Evolutionary conservation across 176 grass and related monocot species (phyloP), one percentile per base, ranked within the genome.

Genomic region (Triticum dicoccoides): DNA sequence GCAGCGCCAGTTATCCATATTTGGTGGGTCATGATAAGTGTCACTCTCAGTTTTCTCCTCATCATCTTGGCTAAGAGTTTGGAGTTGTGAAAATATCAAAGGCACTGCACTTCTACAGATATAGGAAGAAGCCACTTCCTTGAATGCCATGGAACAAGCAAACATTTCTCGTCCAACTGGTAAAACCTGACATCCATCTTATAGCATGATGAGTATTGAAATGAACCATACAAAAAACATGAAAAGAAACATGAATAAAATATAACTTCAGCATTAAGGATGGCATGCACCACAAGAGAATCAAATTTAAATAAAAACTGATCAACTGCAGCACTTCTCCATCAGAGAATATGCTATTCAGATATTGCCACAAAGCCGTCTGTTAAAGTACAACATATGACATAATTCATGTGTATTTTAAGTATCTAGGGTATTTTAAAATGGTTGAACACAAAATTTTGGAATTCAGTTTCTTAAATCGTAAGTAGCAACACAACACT

Each of bases 111-210:
- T 83, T 87, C 74, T 87, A 90, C 71, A 92, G 69, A 78, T 81
- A 88, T 87, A 68, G 59, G 93, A 98, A 42, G 80, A 73, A 83
- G 91, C 77, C 77, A 98, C 80, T 82, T 94, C 96, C 88, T 92
- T 96, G 76, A 98, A 94, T 86, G 90, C 84, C 41, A 94, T 51
- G 32, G 90, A 87, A 91, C 93, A 98, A 59, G 93, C 90, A 77
- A 96, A 84, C 84, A 98, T 87, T 80, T 98, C 93, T 51, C 65
- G 88, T 65, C 91, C 96, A 81, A 96, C 88, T 65, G 88, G 93
- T 52, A 96, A 80, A 85, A 91, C 82, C 96, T 98, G 88, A 65
- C 27, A 84, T 83, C 68, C 20, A 88, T 78, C 35, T 35, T 59
- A 61, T 37, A 84, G 44, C 69, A 85, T 39, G 37, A 58, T 76